Evolutionary conservation across 495 filamentous ascomycete genomes (phyloP).

Genomic region (Aspergillus mulundensis): DNA sequence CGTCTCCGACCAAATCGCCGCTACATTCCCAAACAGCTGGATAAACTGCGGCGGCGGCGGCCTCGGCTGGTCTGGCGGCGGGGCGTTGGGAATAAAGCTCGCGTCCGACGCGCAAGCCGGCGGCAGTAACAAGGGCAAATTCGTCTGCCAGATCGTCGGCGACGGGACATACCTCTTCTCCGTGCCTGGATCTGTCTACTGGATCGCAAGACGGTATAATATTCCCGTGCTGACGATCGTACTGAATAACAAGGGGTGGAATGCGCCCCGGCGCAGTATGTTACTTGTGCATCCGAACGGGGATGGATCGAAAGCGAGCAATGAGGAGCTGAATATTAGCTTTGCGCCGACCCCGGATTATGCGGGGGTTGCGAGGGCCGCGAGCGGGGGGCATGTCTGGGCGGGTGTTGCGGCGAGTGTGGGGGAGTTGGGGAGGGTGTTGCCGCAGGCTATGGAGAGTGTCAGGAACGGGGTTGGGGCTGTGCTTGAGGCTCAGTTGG

Average conservation of each 20-base stretch:
- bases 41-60: slow-evolving; percentile 94
- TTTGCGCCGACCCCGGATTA: slow-evolving; percentile 87
- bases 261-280: slow-evolving; percentile 72
- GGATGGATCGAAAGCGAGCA: slow-evolving; percentile 68
- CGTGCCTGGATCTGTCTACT: slow-evolving; percentile 87
- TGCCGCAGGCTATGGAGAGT: slow-evolving; percentile 63
- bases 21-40: slow-evolving; percentile 73
- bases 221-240: slow-evolving; percentile 90
- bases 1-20: slow-evolving; percentile 78
- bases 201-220: slow-evolving; percentile 81
- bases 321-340: slow-evolving; percentile 85
- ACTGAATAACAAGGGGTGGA: slow-evolving; percentile 94
- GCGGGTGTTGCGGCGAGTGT: slow-evolving; percentile 62
- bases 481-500: slow-evolving; percentile 57
- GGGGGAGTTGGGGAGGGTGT: slow-evolving; percentile 53
- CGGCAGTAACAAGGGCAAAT: slow-evolving; percentile 65
- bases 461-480: slow-evolving; percentile 65
- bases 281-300: slow-evolving; percentile 83
- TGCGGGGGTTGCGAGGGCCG: slow-evolving; percentile 85
- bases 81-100: slow-evolving; percentile 81
- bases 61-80: slow-evolving; percentile 93
- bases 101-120: slow-evolving; percentile 60
- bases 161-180: slow-evolving; percentile 90
- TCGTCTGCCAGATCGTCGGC: slow-evolving; percentile 90
- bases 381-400: slow-evolving; percentile 73